Evolutionary conservation across 2,329 filamentous ascomycete species (phyloP).

Genomic region (Fusarium paranaense): DNA sequence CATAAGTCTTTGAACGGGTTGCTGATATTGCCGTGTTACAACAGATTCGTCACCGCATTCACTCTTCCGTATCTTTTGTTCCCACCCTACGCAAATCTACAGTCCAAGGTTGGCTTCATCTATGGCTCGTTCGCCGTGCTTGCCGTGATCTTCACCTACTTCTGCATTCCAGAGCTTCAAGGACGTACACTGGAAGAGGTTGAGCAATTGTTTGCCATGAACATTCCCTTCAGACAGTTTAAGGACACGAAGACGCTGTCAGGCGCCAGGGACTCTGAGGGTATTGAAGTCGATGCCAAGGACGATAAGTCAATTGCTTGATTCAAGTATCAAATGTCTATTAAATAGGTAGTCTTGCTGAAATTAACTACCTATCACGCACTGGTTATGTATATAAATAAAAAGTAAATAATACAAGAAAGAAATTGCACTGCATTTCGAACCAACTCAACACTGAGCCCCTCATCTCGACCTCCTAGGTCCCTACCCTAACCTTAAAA

Average conservation of each 20-base stretch:
- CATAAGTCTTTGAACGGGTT: too few relatives aligned
- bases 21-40: constrained; percentile 18
- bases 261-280: background rate
- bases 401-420: background rate
- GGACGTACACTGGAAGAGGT: constrained; percentile 13
- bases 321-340: background rate
- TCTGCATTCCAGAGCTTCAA: constrained; percentile 21
- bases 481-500: background rate
- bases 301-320: background rate
- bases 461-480: too few relatives aligned
- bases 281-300: background rate
- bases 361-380: background rate
- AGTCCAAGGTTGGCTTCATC: constrained; percentile 52
- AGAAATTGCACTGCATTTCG: background rate
- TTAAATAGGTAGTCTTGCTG: background rate
- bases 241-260: background rate
- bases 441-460: background rate
- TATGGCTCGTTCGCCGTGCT: constrained; percentile 31
- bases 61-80: constrained; percentile 52
- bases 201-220: constrained; percentile 5
- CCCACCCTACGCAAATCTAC: constrained; percentile 48
- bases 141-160: constrained; percentile 11
- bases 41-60: constrained; percentile 49
- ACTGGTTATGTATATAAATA: background rate
- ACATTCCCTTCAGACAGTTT: background rate